Evolutionary conservation across 1,139 yeast genomes (phyloP).

Genomic region (Saccharomyces hybrid): DNA sequence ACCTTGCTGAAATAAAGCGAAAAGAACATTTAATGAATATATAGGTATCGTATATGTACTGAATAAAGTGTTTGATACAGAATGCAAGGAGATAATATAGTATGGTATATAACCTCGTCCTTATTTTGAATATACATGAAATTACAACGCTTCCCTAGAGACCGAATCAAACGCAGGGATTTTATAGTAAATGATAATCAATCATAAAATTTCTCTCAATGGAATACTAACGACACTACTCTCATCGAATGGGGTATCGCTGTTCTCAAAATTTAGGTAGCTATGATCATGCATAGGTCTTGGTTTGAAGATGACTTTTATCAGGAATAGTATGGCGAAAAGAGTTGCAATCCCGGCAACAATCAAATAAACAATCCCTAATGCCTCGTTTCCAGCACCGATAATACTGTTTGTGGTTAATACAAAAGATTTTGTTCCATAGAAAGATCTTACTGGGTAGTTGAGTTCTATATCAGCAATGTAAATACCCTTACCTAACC

Average conservation of each 20-base stretch:
- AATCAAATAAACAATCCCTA: constrained; percentile 85
- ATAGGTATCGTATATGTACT: background rate
- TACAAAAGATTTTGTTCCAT: constrained; percentile 77
- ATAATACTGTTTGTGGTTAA: constrained; percentile 80
- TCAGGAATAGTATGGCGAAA: constrained; percentile 39
- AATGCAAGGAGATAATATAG: background rate
- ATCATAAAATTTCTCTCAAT: constrained; percentile 8
- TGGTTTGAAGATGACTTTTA: constrained; percentile 41
- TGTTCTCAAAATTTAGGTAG: constrained; percentile 30
- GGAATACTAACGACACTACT: constrained; percentile 2
- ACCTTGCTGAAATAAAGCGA: background rate
- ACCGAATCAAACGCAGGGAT: background rate
- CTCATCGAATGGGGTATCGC: background rate
- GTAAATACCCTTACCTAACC: constrained; percentile 60
- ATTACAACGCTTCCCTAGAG: background rate
- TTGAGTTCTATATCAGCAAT: constrained; percentile 68
- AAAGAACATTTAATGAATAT: constrained; percentile 2
- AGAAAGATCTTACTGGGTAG: constrained; percentile 78
- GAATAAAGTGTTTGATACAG: background rate
- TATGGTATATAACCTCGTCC: background rate
- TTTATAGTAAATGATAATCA: background rate
- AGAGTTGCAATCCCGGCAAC: constrained; percentile 72
- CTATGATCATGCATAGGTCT: constrained; percentile 39
- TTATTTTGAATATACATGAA: background rate
- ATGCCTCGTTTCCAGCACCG: constrained; percentile 83